Evolutionary conservation across 352 stramenopile species (phyloP).

Genomic region (Globisporangium sylvaticum): DNA sequence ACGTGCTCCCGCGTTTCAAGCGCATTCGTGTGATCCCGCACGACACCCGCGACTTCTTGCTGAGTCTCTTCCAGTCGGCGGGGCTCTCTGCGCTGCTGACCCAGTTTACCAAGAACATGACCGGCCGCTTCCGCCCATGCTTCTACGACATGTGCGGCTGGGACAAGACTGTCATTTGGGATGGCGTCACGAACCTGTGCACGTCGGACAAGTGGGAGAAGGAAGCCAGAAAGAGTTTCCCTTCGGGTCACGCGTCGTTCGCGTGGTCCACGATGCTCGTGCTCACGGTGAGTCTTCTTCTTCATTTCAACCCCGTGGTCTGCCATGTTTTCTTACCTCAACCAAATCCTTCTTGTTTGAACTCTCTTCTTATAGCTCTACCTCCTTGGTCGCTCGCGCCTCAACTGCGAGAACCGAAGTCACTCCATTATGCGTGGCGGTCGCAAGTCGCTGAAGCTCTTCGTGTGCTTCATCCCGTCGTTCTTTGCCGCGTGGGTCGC

Average conservation of each 20-base stretch:
- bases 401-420: slow-evolving; percentile 49
- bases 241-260: slow-evolving; percentile 72
- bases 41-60: slow-evolving; percentile 69
- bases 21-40: slow-evolving; percentile 48
- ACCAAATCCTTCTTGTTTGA: no score
- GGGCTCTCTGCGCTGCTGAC: slow-evolving; percentile 53
- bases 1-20: slow-evolving; percentile 41
- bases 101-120: slow-evolving; percentile 69
- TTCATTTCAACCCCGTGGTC: no score
- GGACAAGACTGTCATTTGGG: slow-evolving; percentile 61
- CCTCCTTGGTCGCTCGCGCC: slow-evolving; percentile 55
- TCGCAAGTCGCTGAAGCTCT: slow-evolving; percentile 61
- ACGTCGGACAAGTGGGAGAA: slow-evolving; percentile 38
- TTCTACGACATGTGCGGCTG: slow-evolving; percentile 80
- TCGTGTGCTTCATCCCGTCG: slow-evolving; percentile 59
- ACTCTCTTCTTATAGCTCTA: slow-evolving; percentile 41
- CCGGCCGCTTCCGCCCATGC: slow-evolving; percentile 63
- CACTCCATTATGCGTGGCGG: slow-evolving; percentile 43
- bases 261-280: slow-evolving; percentile 71
- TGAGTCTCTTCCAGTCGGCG: slow-evolving; percentile 52
- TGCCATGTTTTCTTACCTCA: no score
- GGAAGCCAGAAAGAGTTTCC: slow-evolving; percentile 68
- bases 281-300: slow-evolving; percentile 47
- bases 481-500: slow-evolving; percentile 66
- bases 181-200: slow-evolving; percentile 63